Conservation (phyloP, 768 basidiomycete species). For the Lactarius psammicola region DNA sequence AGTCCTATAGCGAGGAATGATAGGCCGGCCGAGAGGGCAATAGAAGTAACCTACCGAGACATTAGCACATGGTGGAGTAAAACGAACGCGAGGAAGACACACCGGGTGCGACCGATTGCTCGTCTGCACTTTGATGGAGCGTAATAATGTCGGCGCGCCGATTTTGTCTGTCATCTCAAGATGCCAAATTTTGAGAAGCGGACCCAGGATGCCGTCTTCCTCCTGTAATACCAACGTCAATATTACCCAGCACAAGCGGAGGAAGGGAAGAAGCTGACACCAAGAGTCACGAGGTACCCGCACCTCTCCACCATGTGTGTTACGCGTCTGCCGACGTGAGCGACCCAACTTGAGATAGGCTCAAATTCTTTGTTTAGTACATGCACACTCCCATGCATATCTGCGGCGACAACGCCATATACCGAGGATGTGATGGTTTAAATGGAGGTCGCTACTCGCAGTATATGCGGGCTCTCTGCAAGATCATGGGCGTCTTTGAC, state of each 20-base stretch:
- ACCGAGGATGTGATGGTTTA: slow-evolving; percentile 64
- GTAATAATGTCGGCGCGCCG: slow-evolving; percentile 59
- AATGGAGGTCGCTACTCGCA: slow-evolving; percentile 73
- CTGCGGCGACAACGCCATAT: slow-evolving; percentile 71
- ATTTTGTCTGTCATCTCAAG: slow-evolving; percentile 67
- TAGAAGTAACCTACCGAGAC: slow-evolving; percentile 48
- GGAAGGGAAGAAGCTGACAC: slow-evolving; percentile 50
- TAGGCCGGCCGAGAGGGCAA: slow-evolving; percentile 74
- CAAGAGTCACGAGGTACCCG: slow-evolving; percentile 83
- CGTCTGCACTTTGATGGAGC: slow-evolving; percentile 74
- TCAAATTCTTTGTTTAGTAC: slow-evolving; percentile 74
- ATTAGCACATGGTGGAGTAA: slow-evolving; percentile 12
- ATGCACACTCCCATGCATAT: slow-evolving; percentile 83
- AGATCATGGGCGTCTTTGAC: slow-evolving; percentile 81
- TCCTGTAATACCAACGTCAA: slow-evolving; percentile 48
- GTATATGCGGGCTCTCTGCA: slow-evolving; percentile 68
- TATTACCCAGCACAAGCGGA: slow-evolving; percentile 15
- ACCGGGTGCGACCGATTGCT: slow-evolving; percentile 80
- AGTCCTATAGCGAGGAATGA: slow-evolving; percentile 89
- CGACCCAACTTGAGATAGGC: slow-evolving; percentile 69
- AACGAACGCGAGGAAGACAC: slow-evolving; percentile 13
- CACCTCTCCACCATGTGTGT: slow-evolving; percentile 84
- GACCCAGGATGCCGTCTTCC: slow-evolving; percentile 64
- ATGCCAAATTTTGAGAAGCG: slow-evolving; percentile 88
- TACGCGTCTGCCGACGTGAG: slow-evolving; percentile 74